Percentiles rank a stretch among this genome's conserved stretches.
Evolutionary conservation across 352 stramenopile genomes (phyloP).

Genomic region (Globisporangium heterothallicum): DNA sequence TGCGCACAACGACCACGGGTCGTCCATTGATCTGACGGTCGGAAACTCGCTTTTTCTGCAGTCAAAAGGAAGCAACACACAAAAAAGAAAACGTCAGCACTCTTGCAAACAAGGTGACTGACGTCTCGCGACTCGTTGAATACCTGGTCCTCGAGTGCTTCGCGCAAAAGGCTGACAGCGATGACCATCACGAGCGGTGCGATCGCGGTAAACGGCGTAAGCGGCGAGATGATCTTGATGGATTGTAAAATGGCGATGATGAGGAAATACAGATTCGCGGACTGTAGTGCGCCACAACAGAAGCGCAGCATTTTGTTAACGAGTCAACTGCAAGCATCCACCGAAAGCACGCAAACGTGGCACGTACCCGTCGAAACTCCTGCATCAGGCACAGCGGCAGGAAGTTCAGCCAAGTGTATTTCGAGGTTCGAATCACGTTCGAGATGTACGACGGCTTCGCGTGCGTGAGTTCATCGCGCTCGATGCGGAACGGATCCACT

Average conservation of each 20-base stretch:
- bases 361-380: constrained; percentile 77
- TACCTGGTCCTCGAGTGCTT: constrained; percentile 77
- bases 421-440: constrained; percentile 87
- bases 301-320: neutral
- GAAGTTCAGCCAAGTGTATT: constrained; percentile 87
- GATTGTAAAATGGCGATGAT: constrained; percentile 70
- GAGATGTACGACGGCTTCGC: constrained; percentile 47
- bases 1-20: constrained; percentile 47
- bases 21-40: constrained; percentile 62
- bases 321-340: constrained; percentile 13
- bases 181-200: constrained; percentile 80
- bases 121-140: too few species aligned
- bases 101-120: constrained; percentile 23
- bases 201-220: constrained; percentile 62
- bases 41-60: constrained; percentile 40
- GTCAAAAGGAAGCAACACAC: neutral
- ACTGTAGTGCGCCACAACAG: constrained; percentile 77
- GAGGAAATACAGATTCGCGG: constrained; percentile 74
- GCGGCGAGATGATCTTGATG: constrained; percentile 55
- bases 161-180: constrained; percentile 66
- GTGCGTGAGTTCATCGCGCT: constrained; percentile 47
- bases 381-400: constrained; percentile 61
- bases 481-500: constrained; percentile 58
- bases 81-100: constrained; percentile 9
- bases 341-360: neutral